Percentiles rank a stretch among this genome's conserved stretches.
phyloP scores from a whole-genome alignment of 2,329 filamentous ascomycete genomes.

The Pseudogymnoascus sp. region DNA sequence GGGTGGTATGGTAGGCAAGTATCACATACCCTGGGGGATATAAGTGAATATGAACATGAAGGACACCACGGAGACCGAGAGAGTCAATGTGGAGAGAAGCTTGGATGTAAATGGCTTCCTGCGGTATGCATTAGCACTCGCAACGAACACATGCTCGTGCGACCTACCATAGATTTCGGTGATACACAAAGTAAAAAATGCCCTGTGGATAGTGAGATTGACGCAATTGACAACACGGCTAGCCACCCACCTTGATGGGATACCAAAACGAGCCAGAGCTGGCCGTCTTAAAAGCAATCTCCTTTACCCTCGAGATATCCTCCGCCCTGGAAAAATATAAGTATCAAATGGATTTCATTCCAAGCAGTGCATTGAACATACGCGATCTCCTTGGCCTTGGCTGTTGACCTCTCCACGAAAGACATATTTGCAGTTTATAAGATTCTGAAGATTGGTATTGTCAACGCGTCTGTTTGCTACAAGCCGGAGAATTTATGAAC shows the following conservation, averaged over 20 bases:
- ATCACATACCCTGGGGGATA: conserved; percentile 54
- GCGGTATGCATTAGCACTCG: background rate
- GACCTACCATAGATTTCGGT: conserved; percentile 46
- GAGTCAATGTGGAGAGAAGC: conserved; percentile 54
- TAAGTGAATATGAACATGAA: conserved; percentile 88
- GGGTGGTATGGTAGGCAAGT: background rate
- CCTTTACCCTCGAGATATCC: conserved; percentile 61
- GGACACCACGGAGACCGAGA: conserved; percentile 65
- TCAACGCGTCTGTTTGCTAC: background rate
- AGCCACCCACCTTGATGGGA: conserved; percentile 58
- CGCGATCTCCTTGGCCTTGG: conserved; percentile 29
- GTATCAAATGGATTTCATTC: conserved; percentile 12
- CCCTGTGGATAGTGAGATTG: conserved; percentile 36
- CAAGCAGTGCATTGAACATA: conserved; percentile 18
- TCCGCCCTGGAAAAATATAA: conserved; percentile 44
- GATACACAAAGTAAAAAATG: conserved; percentile 51
- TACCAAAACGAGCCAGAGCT: conserved; percentile 78
- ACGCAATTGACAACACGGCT: background rate
- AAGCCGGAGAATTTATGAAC: background rate
- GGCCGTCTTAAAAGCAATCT: conserved; percentile 60
- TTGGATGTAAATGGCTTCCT: conserved; percentile 45
- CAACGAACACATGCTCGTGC: background rate
- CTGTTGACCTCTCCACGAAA: conserved; percentile 11
- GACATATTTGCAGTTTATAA: background rate
- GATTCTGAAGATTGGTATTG: background rate